Conservation (phyloP, 371 early-diverging fungal genomes). For the Mucor ambiguus region DNA sequence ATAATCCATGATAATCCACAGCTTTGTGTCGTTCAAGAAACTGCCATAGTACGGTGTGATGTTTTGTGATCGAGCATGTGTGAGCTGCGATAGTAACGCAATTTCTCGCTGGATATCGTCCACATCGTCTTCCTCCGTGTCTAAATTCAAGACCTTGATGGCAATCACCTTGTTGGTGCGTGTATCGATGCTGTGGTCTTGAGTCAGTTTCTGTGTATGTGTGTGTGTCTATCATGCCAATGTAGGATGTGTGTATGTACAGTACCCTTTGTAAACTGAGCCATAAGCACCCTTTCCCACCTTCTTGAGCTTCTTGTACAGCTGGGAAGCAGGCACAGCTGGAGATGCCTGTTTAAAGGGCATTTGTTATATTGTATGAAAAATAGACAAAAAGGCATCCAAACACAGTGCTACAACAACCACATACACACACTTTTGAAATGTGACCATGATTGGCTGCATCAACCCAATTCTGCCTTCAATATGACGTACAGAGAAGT, state of each 20-base stretch:
- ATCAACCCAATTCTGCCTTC: not conserved
- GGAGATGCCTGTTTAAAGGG: constrained; percentile 11
- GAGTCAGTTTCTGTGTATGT: not conserved
- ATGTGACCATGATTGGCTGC: not conserved
- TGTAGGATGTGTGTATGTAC: not conserved
- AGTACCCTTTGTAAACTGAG: constrained; percentile 57
- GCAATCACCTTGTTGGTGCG: constrained; percentile 79
- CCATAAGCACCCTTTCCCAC: constrained; percentile 61
- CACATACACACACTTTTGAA: not conserved
- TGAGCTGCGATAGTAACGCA: constrained; percentile 81
- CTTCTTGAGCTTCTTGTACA: constrained; percentile 48
- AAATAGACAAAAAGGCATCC: not conserved
- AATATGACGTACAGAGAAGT: not conserved
- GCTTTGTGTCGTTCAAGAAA: constrained; percentile 86
- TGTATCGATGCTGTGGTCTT: constrained; percentile 58
- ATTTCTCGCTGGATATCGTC: constrained; percentile 95
- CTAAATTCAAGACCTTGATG: constrained; percentile 96
- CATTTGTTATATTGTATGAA: not conserved
- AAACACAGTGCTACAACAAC: not conserved
- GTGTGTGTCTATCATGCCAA: not conserved
- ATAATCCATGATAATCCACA: constrained; percentile 99
- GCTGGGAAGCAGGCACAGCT: constrained; percentile 33
- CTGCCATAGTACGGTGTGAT: constrained; percentile 95
- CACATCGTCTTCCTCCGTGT: constrained; percentile 96
- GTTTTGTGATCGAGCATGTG: constrained; percentile 80